Base-by-base conservation (phyloP, 306 rosid species). In the Lotus japonicus region DNA sequence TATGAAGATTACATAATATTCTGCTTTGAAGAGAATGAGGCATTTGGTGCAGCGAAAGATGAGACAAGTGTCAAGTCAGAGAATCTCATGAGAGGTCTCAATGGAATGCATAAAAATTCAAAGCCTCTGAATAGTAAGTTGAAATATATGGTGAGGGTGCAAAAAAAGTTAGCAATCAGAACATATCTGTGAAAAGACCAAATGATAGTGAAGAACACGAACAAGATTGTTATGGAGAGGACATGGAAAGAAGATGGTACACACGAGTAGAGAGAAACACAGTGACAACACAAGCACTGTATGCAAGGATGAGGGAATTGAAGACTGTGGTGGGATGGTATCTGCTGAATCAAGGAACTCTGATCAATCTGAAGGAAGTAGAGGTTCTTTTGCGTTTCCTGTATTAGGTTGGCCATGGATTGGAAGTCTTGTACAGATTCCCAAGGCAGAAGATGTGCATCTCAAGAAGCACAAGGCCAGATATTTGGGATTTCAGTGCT, bases 351-450 rank as follows among this genome's bases (percentile, higher is more conserved):
- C 87, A 44, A 80, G 85, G 0, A 87, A 76, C 56, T 85, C 92
- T 2, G 41, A 63, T 15, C 84, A 61, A 64, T 87, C 90, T 45
- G 85, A 83, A 44, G 74, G 70, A 58, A 89, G 92, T 66, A 44
- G 77, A 5, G 77, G 76, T 72, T 89, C 96, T 13, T 92, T 92
- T 62, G 91, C 87, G 0, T 89, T 92, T 58, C 98, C 98, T 0
- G 84, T 80, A 76, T 77, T 89, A 72, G 79, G 83, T 35, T 76
- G 80, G 91, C 92, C 89, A 31, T 84, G 90, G 88, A 59, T 58
- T 12, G 95, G 89, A 14, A 92, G 96, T 66, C 96, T 96, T 0
- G 89, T 28, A 70, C 81, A 70, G 53, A 80, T 89, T 90, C 96
- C 92, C 0, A 85, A 70, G 66, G 64, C 92, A 74, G 85, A 84